Base-by-base conservation (phyloP, 2,329 filamentous ascomycete species). In the Ilyonectria destructans region DNA sequence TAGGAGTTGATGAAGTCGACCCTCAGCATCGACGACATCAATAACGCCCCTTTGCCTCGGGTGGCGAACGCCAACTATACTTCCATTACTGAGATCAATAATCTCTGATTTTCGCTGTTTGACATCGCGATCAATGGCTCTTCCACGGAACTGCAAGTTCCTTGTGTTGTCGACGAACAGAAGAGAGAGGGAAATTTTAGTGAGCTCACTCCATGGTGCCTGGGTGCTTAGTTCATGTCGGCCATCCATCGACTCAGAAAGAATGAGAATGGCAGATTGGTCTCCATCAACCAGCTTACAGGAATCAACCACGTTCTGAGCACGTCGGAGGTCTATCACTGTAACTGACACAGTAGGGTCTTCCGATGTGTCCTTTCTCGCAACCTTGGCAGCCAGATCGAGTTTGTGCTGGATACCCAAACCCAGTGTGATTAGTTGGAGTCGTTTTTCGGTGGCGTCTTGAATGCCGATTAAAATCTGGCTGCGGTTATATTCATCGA, bases 151-250 rank as follows among this genome's bases (percentile, higher is more conserved):
- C 60, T 89, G 88, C 43, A 93, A 82, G 65, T 85, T 88, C 73
- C 88, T 86, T 29, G 87, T 83, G 70, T 92, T 89, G 64, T 90
- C 86, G 23, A 90, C 79, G 67, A 86, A 85, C 21, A 94, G 82
- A 31, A 85, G 73, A 2, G 92, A 91, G 2, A 94, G 80, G 0
- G 86, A 83, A n/a, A 95, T 82, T 49, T 89, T 90, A n/a, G 90
- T 89, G 13, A 92, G 85, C 59, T 88, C 87, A 65, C 91, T 91
- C 93, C 93, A 95, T 0, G 92, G 92, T 6, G 92, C 92, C 79
- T 95, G 92, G 10, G 93, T 82, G 71, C 91, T 93, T 17, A 96
- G 80, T 75, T 92, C 89, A 54, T 89, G 87, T 33, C 87, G 86
- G 1, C 91, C 91, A 70, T 89, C 84, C 58, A 87, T 86, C 26